A percentile compares a stretch with the other conserved stretches of the same genome.
Conservation (phyloP, 768 basidiomycete species). For the Hygrocybe coccinea region DNA sequence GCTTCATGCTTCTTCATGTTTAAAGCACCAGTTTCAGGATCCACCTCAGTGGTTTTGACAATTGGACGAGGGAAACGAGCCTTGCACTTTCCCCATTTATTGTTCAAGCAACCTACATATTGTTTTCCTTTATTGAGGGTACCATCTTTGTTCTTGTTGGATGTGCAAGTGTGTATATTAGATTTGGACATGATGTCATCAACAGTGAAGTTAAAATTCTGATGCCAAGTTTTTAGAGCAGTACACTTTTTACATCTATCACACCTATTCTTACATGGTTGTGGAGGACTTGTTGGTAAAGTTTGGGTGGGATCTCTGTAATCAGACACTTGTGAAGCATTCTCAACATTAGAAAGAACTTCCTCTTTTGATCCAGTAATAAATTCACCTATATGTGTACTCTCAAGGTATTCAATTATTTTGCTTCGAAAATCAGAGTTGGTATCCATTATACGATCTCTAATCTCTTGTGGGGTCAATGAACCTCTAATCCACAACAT, state of each 20-base stretch:
- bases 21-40: constrained; percentile 22
- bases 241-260: constrained; percentile 28
- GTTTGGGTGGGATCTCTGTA: constrained; percentile 22
- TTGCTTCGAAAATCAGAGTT: constrained; percentile 21
- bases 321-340: neutral
- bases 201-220: constrained; percentile 9
- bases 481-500: constrained; percentile 33
- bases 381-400: constrained; percentile 29
- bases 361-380: constrained; percentile 17
- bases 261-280: constrained; percentile 22
- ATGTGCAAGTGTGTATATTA: neutral
- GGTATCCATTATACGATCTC: constrained; percentile 20
- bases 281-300: constrained; percentile 21
- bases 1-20: constrained; percentile 27
- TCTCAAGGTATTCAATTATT: constrained; percentile 29
- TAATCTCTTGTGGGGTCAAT: constrained; percentile 31
- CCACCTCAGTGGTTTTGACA: constrained; percentile 19
- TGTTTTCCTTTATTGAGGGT: constrained; percentile 17
- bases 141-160: constrained; percentile 22
- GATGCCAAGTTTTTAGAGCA: constrained; percentile 9
- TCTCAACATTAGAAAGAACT: constrained; percentile 7
- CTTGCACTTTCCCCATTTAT: constrained; percentile 26
- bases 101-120: constrained; percentile 21
- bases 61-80: constrained; percentile 30
- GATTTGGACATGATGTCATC: constrained; percentile 15